Percentiles rank a stretch among this genome's conserved stretches.
These are phyloP conservation scores for Cystoderma amianthinum DNA, from an alignment of 768 basidiomycete genomes.

Conservation along the genomic window DNA sequence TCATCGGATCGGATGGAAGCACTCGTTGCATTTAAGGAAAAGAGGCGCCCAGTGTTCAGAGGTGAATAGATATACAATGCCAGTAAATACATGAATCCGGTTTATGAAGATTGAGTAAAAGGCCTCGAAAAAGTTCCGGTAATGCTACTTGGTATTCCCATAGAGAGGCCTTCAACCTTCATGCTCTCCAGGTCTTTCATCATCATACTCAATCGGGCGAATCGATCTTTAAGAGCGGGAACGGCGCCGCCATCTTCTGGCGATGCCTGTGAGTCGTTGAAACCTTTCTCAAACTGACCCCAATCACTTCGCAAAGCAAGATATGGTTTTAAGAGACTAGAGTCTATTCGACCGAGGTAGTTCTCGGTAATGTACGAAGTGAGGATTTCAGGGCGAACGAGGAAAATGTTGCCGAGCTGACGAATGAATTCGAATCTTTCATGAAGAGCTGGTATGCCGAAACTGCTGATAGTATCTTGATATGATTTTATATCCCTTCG, in stretches of 20 bases:
- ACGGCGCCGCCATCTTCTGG: conserved; percentile 33
- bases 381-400: conserved; percentile 91
- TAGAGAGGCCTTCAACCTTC: conserved; percentile 53
- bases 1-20: conserved; percentile 80
- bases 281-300: conserved; percentile 76
- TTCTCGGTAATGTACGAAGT: conserved; percentile 94
- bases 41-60: conserved; percentile 70
- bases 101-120: conserved; percentile 24
- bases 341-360: conserved; percentile 88
- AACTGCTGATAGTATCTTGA: conserved; percentile 84
- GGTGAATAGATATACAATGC: conserved; percentile 55
- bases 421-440: conserved; percentile 98
- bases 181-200: conserved; percentile 83
- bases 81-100: neutral
- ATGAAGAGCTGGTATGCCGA: conserved; percentile 74
- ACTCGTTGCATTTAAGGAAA: conserved; percentile 80
- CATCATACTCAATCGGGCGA: conserved; percentile 73
- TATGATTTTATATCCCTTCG: conserved; percentile 97
- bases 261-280: conserved; percentile 50
- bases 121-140: conserved; percentile 48
- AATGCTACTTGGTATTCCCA: conserved; percentile 45
- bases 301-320: conserved; percentile 89
- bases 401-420: conserved; percentile 94
- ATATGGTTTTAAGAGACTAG: conserved; percentile 82
- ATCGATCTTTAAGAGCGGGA: conserved; percentile 52